A percentile compares a stretch with the other conserved stretches of the same genome.
phyloP scores from a whole-genome alignment of 2,329 filamentous ascomycete genomes.

The Didymosphaeria variabile region DNA sequence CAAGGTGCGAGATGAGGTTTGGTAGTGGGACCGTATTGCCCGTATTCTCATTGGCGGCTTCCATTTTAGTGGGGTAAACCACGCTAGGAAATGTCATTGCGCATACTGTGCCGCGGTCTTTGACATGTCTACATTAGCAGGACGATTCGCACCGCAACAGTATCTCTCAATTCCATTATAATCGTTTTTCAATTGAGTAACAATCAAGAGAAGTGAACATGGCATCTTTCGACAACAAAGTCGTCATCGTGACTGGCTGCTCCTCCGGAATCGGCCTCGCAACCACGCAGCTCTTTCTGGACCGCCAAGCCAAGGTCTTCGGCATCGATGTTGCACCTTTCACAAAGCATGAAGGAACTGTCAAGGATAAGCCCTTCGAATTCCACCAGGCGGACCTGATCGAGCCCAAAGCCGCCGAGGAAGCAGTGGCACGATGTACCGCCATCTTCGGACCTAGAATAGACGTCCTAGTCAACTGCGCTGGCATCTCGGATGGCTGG shows the following conservation, averaged over 20 bases:
- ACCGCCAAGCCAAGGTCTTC: constrained; percentile 38
- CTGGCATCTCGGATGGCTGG: constrained; percentile 56
- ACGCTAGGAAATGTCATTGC: constrained; percentile 3
- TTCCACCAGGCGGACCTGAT: constrained; percentile 39
- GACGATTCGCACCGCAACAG: background rate
- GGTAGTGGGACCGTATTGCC: background rate
- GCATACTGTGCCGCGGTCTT: constrained; percentile 1
- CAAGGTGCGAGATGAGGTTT: background rate
- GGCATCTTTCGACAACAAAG: constrained; percentile 34
- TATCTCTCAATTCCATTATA: background rate
- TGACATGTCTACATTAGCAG: background rate
- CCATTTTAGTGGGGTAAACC: background rate
- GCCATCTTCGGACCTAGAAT: constrained; percentile 32
- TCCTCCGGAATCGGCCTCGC: constrained; percentile 43
- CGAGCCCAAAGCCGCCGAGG: constrained; percentile 27
- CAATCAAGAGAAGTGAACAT: constrained; percentile 13
- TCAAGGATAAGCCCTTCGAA: constrained; percentile 25
- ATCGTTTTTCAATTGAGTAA: background rate
- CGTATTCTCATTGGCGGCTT: constrained; percentile 1
- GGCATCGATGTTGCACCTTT: constrained; percentile 38
- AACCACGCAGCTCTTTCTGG: constrained; percentile 34
- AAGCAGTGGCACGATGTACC: constrained; percentile 35
- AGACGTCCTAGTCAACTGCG: constrained; percentile 58
- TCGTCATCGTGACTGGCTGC: constrained; percentile 41
- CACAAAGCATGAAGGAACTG: constrained; percentile 21